A percentile compares a stretch with the other conserved stretches of the same genome.
These are phyloP conservation scores for Colletotrichum spinosum DNA, from an alignment of 2,329 filamentous ascomycete genomes.

Conservation along the genomic window DNA sequence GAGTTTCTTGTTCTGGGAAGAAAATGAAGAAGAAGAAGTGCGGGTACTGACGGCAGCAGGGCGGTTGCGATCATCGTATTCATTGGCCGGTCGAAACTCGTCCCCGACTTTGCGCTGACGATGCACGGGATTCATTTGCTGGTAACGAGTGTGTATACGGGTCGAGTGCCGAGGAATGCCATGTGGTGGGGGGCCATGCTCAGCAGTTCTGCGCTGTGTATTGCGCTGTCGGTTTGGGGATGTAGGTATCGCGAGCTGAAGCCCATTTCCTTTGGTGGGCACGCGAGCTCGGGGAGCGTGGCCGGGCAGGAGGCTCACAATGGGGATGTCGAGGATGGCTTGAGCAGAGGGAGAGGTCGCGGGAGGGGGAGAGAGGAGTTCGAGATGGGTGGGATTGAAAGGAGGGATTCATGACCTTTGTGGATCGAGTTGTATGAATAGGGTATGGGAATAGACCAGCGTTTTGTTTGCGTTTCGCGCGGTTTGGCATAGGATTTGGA, in stretches of 20 bases:
- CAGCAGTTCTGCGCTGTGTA: constrained; percentile 56
- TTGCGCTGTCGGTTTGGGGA: constrained; percentile 84
- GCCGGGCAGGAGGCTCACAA: constrained; percentile 40
- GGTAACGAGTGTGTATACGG: constrained; percentile 81
- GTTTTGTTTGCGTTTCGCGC: neutral
- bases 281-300: constrained; percentile 45
- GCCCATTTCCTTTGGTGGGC: constrained; percentile 87
- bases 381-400: constrained; percentile 71
- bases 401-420: constrained; percentile 36
- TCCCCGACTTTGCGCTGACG: constrained; percentile 93
- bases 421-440: neutral
- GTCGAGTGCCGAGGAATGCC: constrained; percentile 77
- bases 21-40: no score
- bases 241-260: constrained; percentile 90
- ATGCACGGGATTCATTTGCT: constrained; percentile 86
- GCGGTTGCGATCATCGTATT: constrained; percentile 85
- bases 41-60: constrained; percentile 57
- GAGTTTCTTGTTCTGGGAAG: constrained; percentile 41
- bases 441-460: neutral
- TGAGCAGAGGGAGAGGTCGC: constrained; percentile 62
- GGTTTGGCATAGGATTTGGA: no score
- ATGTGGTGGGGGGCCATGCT: constrained; percentile 85
- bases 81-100: constrained; percentile 89
- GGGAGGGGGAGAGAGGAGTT: constrained; percentile 69
- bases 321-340: constrained; percentile 56